Evolutionary conservation across 1,284 basidiomycete genomes (phyloP), one percentile per base, ranked within the genome.

Genomic region (Ceratobasidium sp.): DNA sequence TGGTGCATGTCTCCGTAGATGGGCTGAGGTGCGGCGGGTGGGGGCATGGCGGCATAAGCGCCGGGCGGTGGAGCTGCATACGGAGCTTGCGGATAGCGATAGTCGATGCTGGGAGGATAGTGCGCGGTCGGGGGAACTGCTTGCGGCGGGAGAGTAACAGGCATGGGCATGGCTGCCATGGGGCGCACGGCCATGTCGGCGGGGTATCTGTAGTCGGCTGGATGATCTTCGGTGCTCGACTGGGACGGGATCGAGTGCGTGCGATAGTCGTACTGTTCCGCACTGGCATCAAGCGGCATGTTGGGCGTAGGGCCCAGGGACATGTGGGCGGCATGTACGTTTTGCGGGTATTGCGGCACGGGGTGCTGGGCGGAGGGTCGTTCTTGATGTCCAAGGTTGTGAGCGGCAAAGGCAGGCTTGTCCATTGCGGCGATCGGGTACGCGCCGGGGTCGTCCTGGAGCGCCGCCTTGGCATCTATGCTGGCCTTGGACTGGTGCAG

Each of bases 261-360:
- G 65, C 65, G 65, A 21, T 69, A 69, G 39, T 69, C 65, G 52
- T 69, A 69, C 5, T 69, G 65, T 30, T 69, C 65, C n/a, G 65
- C 65, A 41, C 65, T 69, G 30, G 39, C n/a, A 16, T 69, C 65
- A 21, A 69, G 53, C 41, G 65, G 65, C 65, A 69, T 69, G 41
- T 30, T 69, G 65, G 65, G 65, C 65, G 65, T 41, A 69, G 65
- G 65, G 65, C 65, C 65, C 26, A 58, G 14, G 4, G 39, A 9
- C 52, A 67, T 67, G 50, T 65, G 62, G 9, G 62, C 62, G 30
- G 57, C 34, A 28, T 67, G 62, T 32, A 67, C 26, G 36, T 39
- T 55, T 23, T 67, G 62, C n/a, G 65, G 65, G 28, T 69, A 69
- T 26, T 69, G 65, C 10, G 65, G 65, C 65, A 69, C 26, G 65